phyloP scores from a whole-genome alignment of 2,329 filamentous ascomycete species.

The Mycosphaerelloides madeirae region DNA sequence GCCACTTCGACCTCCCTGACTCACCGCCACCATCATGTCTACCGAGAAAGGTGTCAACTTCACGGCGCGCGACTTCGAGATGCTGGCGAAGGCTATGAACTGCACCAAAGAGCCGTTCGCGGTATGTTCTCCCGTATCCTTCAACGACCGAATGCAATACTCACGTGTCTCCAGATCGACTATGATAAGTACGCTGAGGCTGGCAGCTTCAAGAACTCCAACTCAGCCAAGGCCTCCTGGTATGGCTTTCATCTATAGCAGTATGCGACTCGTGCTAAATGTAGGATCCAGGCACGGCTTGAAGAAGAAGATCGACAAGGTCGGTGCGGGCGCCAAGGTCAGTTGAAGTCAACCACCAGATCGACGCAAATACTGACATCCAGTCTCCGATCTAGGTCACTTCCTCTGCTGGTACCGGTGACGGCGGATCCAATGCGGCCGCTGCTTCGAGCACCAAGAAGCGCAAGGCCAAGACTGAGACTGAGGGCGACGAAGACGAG shows the following conservation, averaged over 20 bases:
- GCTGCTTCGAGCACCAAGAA: conserved; percentile 9
- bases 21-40: not conserved
- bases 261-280: no score
- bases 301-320: conserved; percentile 10
- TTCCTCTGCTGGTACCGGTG: not conserved
- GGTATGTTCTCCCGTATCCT: conserved; percentile 11
- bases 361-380: not conserved
- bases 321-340: not conserved
- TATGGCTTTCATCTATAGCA: no score
- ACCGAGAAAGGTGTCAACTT: conserved; percentile 5
- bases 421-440: conserved; percentile 1
- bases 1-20: no score
- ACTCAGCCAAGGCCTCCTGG: not conserved
- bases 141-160: not conserved
- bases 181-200: conserved; percentile 3
- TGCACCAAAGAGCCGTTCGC: conserved; percentile 14
- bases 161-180: conserved; percentile 1
- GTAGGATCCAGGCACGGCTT: no score
- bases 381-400: not conserved
- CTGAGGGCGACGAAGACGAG: conserved; percentile 13
- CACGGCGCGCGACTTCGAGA: conserved; percentile 17
- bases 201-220: not conserved
- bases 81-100: conserved; percentile 12
- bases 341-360: not conserved
- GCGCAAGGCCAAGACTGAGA: conserved; percentile 19